phyloP scores from a whole-genome alignment of 257 asterid species.

The Catharanthus roseus region DNA sequence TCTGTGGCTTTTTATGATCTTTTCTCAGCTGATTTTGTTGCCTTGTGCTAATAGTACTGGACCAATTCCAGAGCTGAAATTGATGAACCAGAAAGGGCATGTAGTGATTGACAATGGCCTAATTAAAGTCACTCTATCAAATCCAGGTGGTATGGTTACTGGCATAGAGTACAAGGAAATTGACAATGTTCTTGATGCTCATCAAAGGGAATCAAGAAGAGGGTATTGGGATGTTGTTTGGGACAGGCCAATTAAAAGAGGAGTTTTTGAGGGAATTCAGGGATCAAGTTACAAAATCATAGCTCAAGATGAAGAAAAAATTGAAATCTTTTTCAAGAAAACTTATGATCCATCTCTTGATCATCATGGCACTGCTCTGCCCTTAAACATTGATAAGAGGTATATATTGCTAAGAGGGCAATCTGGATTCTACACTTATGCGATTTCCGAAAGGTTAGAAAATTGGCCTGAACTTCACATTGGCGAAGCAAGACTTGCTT shows the following conservation, averaged over 20 bases:
- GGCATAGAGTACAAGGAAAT: not conserved
- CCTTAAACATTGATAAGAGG: slow-evolving; percentile 52
- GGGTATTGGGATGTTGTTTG: not conserved
- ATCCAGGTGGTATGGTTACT: not conserved
- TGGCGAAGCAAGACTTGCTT: not conserved
- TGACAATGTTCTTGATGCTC: not conserved
- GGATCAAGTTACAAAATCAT: slow-evolving; percentile 35
- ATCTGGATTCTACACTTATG: not conserved
- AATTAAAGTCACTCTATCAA: not conserved
- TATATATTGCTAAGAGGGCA: not conserved
- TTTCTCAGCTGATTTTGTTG: too few relatives aligned
- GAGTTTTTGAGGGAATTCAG: slow-evolving; percentile 24
- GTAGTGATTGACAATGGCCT: not conserved
- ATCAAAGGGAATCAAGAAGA: not conserved
- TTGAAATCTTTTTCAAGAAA: slow-evolving; percentile 61
- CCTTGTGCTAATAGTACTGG: too few relatives aligned
- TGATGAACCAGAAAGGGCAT: too few relatives aligned
- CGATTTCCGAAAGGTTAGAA: not conserved
- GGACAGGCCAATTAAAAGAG: not conserved
- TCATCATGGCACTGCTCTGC: slow-evolving; percentile 26
- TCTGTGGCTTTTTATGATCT: too few relatives aligned
- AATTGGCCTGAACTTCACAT: not conserved
- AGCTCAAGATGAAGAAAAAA: slow-evolving; percentile 13
- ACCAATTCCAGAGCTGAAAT: too few relatives aligned
- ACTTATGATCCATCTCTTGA: slow-evolving; percentile 31